Evolutionary conservation across 306 rosid genomes (phyloP), one percentile per base, ranked within the genome.

Genomic region (Argentina anserina): DNA sequence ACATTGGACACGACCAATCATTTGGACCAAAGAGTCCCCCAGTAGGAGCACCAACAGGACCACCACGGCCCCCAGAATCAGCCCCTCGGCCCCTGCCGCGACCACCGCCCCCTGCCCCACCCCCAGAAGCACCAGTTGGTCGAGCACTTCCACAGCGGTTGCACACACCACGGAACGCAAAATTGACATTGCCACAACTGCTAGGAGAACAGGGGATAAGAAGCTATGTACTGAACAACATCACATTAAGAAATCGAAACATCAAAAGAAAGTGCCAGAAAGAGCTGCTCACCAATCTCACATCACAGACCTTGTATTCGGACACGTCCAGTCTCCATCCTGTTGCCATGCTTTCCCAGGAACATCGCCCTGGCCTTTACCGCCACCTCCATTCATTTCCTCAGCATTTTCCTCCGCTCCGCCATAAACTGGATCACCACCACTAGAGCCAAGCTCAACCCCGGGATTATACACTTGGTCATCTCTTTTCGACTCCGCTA

Each of bases 251-350:
- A 75, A 26, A 76, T 41, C 29, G 7, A 63, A 61, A 80, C 17
- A 25, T 40, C 9, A 58, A 45, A 65, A 28, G 66, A 41, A 89
- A 80, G 90, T 86, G 91, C 89, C 84, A 89, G 97, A 89, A 88
- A 78, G 91, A 85, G 92, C 95, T 75, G 92, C 97, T 94, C 99
- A 91, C 97, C 99, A 81, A 94, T 88, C 69, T 94, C 99, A 91
- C 87, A 94, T 87, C 97, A 94, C 97, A 89, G 96, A 94, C 99
- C 99, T 94, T 91, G 99, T 89, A 94, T 94, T 91, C 75, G 96
- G 97, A 80, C 99, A 94, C 82, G 80, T 37, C 99, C 99, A 94
- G 81, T 94, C 99, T 77, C 99, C 97, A 37, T 94, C 99, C 79
- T 94, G 97, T 78, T 91, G 97, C 99, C 99, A 94, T 25, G 95